A percentile compares a stretch with the other conserved stretches of the same genome.
phyloP scores from a whole-genome alignment of 2,329 filamentous ascomycete species.

The Aspergillus versicolor region DNA sequence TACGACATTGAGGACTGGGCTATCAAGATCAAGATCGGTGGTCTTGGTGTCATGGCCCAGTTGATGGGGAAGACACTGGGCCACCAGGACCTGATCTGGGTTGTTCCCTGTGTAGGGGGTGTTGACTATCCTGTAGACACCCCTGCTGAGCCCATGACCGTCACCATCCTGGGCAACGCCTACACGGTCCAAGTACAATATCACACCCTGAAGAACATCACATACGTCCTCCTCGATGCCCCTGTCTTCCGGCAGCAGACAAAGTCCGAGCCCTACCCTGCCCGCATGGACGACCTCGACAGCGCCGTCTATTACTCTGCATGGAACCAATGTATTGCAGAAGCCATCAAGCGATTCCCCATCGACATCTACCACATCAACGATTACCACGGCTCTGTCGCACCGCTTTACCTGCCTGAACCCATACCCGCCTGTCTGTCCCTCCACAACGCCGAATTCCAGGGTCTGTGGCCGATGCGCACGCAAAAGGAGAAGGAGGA shows the following conservation, averaged over 20 bases:
- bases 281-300: conserved; percentile 68
- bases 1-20: conserved; percentile 70
- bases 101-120: conserved; percentile 62
- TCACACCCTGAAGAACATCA: conserved; percentile 64
- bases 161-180: conserved; percentile 59
- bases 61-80: conserved; percentile 66
- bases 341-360: conserved; percentile 61
- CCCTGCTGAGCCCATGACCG: conserved; percentile 59
- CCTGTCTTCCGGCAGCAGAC: conserved; percentile 67
- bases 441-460: conserved; percentile 69
- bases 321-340: conserved; percentile 69
- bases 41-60: conserved; percentile 68
- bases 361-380: conserved; percentile 67
- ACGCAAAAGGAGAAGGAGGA: conserved; percentile 61
- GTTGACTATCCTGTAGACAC: conserved; percentile 63
- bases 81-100: conserved; percentile 66
- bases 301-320: conserved; percentile 68
- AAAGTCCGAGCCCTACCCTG: conserved; percentile 62
- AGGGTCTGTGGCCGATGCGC: conserved; percentile 68
- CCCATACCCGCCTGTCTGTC: conserved; percentile 62
- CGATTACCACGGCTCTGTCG: conserved; percentile 63
- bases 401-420: conserved; percentile 64
- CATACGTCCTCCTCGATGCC: conserved; percentile 66
- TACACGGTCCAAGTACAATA: conserved; percentile 66
- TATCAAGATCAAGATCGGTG: conserved; percentile 71